Evolutionary conservation across 352 stramenopile species (phyloP), one percentile per base, ranked within the genome.

Genomic region (Globisporangium lucens): DNA sequence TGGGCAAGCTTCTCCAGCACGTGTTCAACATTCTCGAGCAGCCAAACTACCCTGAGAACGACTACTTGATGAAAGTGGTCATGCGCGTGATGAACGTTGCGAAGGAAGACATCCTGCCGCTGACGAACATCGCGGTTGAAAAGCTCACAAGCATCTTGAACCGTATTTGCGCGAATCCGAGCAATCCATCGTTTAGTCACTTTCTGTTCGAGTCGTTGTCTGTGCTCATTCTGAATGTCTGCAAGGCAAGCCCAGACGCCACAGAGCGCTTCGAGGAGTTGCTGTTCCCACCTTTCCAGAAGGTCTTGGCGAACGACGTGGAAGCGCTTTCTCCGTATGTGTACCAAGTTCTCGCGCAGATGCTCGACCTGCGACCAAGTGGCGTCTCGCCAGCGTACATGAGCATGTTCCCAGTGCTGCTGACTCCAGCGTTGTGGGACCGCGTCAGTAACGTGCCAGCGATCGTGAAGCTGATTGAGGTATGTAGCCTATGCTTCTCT

Each of bases 131-230:
- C 66, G 92, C 99, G n/a, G 89, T 99, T 17, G 87, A 93, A 66
- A 98, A 98, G 62, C 80, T 99, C 53, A 98, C 94, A 10, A 85
- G 61, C 47, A 91, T 98, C 22, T 72, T 99, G 56, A 97, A 84
- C 59, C 78, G 80, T 17, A 98, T 99, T 20, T 99, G 96, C 64
- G 97, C 96, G 46, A 99, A 99, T 81, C 98, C 98, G 30, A 97
- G 94, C 65, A 99, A 99, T 77, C 98, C 98, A 24, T 95, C 95
- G 27, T 99, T 99, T 81, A 99, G 98, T 70, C 98, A 99, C 77
- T 99, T 98, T 69, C 78, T 99, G 9, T 99, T 99, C 71, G 98
- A 99, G 80, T 98, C 96, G 13, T 89, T 99, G 43, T 98, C 97
- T 0, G 94, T 98, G 22, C 75, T 99, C 15, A 95, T 99, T 53